These are phyloP conservation scores for Pelargonium cotyledonis DNA, from an alignment of 441 rosid species.

Conservation along the genomic window DNA sequence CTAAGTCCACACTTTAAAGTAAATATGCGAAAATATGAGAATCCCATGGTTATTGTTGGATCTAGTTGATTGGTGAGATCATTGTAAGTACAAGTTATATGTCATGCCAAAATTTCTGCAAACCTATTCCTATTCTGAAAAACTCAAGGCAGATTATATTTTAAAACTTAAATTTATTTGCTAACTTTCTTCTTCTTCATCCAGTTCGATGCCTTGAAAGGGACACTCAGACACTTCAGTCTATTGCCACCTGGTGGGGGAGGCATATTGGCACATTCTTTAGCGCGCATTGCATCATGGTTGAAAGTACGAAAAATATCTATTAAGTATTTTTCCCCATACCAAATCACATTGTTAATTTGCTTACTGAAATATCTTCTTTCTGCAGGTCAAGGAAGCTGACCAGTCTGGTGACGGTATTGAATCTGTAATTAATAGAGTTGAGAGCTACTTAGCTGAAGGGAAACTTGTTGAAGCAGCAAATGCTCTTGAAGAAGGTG, in stretches of 20 bases:
- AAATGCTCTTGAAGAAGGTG: constrained; percentile 74
- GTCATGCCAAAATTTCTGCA: too few species aligned
- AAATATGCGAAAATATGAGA: background rate
- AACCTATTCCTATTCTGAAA: background rate
- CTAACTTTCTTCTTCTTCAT: constrained; percentile 13
- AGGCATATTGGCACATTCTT: constrained; percentile 71
- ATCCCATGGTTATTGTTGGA: background rate
- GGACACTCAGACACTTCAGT: constrained; percentile 75
- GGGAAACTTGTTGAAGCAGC: constrained; percentile 94
- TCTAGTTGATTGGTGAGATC: background rate
- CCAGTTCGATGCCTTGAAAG: constrained; percentile 80
- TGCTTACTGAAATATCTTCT: constrained; percentile 9
- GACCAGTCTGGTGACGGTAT: constrained; percentile 63
- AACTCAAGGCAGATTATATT: background rate
- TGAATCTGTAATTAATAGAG: constrained; percentile 61
- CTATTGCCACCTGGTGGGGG: constrained; percentile 90
- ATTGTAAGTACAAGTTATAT: background rate
- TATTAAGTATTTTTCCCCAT: constrained; percentile 3
- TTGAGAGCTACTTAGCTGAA: constrained; percentile 64
- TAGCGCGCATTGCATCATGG: constrained; percentile 77
- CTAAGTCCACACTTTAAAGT: background rate
- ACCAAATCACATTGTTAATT: background rate
- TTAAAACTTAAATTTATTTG: background rate
- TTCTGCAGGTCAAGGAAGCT: constrained; percentile 55
- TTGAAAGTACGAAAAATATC: constrained; percentile 51